A percentile compares a stretch with the other conserved stretches of the same genome.
Evolutionary conservation across 768 basidiomycete genomes (phyloP).

Genomic region (Gyrodon lividus): DNA sequence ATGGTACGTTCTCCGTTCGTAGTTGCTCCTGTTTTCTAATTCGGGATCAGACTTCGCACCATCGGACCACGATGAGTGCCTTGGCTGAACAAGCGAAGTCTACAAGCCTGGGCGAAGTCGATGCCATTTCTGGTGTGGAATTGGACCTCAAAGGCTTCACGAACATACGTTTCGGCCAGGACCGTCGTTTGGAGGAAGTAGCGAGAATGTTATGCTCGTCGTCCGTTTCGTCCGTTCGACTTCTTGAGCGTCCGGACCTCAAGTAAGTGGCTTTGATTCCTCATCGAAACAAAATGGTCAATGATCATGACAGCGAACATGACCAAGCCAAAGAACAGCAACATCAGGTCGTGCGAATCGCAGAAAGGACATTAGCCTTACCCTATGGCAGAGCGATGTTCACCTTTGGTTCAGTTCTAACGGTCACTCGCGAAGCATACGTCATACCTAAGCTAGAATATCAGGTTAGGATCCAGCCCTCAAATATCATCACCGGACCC

Average conservation of each 20-base stretch:
- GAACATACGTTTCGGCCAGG: slow-evolving; percentile 85
- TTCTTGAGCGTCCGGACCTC: slow-evolving; percentile 64
- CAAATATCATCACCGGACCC: slow-evolving; percentile 60
- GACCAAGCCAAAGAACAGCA: slow-evolving; percentile 88
- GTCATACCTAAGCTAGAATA: slow-evolving; percentile 79
- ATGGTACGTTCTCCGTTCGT: slow-evolving; percentile 19
- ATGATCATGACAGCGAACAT: slow-evolving; percentile 59
- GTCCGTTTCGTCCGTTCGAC: slow-evolving; percentile 60
- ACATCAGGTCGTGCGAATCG: slow-evolving; percentile 72
- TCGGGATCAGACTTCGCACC: slow-evolving; percentile 44
- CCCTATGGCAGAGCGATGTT: slow-evolving; percentile 91
- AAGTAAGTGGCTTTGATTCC: slow-evolving; percentile 45
- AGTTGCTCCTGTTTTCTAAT: slow-evolving; percentile 10
- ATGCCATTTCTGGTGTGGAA: slow-evolving; percentile 68
- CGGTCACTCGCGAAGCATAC: slow-evolving; percentile 76
- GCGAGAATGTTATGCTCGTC: slow-evolving; percentile 88
- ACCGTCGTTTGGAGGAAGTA: slow-evolving; percentile 88
- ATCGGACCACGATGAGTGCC: slow-evolving; percentile 50
- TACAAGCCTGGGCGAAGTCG: slow-evolving; percentile 53
- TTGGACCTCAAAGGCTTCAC: slow-evolving; percentile 72
- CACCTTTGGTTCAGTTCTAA: slow-evolving; percentile 79
- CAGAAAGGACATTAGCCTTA: slow-evolving; percentile 85
- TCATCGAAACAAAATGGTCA: background rate
- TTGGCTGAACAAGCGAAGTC: slow-evolving; percentile 51
- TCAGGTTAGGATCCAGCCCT: slow-evolving; percentile 69